phyloP scores from a whole-genome alignment of 176 grass and related monocot genomes.

The Tillandsia leiboldiana region DNA sequence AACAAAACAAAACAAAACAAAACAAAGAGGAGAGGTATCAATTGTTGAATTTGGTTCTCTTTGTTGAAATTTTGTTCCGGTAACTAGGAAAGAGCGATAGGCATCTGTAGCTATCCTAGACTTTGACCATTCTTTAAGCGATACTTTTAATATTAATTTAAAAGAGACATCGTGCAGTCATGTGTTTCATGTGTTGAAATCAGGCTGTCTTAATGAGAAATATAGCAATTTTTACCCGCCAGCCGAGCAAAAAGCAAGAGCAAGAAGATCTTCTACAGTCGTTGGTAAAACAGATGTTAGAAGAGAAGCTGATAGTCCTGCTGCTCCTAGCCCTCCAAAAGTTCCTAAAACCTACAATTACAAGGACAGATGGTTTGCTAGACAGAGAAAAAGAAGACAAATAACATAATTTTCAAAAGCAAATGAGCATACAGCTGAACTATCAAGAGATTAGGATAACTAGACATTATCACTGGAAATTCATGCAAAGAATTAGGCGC shows the following conservation, averaged over 20 bases:
- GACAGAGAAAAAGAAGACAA: not conserved
- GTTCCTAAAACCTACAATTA: slow-evolving; percentile 59
- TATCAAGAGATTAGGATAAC: not conserved
- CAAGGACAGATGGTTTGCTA: slow-evolving; percentile 14
- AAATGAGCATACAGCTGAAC: not conserved
- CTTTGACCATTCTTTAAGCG: too few relatives aligned
- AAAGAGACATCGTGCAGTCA: too few relatives aligned
- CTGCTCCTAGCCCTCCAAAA: slow-evolving; percentile 89
- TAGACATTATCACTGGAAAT: not conserved
- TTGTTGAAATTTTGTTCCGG: too few relatives aligned
- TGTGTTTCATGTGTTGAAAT: not conserved
- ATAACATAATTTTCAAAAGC: not conserved
- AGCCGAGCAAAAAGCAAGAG: slow-evolving; percentile 84
- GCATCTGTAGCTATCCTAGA: too few relatives aligned
- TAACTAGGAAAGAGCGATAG: too few relatives aligned
- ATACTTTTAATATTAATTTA: too few relatives aligned
- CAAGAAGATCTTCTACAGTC: slow-evolving; percentile 93
- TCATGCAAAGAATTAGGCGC: not conserved
- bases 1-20: too few relatives aligned
- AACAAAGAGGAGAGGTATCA: too few relatives aligned
- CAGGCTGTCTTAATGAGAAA: slow-evolving; percentile 5
- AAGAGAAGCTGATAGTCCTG: slow-evolving; percentile 83
- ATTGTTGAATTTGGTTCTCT: too few relatives aligned
- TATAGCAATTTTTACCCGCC: slow-evolving; percentile 62
- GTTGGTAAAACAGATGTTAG: slow-evolving; percentile 82